These are phyloP conservation scores for Babesia bigemina DNA, from an alignment of 169 alveolate genomes.

Conservation along the genomic window DNA sequence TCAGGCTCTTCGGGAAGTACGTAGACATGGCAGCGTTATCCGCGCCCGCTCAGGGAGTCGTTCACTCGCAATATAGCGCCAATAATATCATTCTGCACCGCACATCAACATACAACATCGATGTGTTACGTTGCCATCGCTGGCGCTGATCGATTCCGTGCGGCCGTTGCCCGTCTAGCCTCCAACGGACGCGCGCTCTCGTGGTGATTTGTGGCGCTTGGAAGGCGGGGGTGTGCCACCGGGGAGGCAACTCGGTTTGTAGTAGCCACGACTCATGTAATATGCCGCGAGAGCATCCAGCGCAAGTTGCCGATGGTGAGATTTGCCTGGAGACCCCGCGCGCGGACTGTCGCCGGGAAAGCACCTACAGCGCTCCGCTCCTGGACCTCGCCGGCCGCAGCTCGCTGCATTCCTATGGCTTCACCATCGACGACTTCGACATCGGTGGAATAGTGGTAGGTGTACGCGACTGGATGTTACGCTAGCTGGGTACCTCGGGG, in stretches of 20 bases:
- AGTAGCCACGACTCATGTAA: background rate
- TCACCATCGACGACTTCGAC: constrained; percentile 77
- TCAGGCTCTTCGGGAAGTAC: constrained; percentile 65
- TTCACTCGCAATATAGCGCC: no score
- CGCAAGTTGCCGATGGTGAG: background rate
- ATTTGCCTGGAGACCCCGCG: constrained; percentile 3
- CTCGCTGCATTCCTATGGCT: constrained; percentile 72
- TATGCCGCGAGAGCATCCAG: constrained; percentile 8
- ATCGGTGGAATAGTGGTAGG: constrained; percentile 78
- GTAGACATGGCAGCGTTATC: constrained; percentile 48
- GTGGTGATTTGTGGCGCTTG: background rate
- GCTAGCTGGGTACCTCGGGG: background rate
- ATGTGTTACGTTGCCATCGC: no score
- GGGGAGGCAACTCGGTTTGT: no score
- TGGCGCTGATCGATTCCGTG: no score
- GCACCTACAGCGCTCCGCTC: constrained; percentile 30
- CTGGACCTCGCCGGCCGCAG: constrained; percentile 74
- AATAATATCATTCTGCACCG: no score
- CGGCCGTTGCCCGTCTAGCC: no score
- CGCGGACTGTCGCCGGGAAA: background rate
- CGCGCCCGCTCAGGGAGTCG: background rate
- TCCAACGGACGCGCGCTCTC: no score
- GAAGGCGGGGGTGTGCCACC: background rate
- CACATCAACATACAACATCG: no score
- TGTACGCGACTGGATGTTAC: background rate